Evolutionary conservation across 2,329 filamentous ascomycete species (phyloP).

Genomic region (Tolypocladium inflatum): DNA sequence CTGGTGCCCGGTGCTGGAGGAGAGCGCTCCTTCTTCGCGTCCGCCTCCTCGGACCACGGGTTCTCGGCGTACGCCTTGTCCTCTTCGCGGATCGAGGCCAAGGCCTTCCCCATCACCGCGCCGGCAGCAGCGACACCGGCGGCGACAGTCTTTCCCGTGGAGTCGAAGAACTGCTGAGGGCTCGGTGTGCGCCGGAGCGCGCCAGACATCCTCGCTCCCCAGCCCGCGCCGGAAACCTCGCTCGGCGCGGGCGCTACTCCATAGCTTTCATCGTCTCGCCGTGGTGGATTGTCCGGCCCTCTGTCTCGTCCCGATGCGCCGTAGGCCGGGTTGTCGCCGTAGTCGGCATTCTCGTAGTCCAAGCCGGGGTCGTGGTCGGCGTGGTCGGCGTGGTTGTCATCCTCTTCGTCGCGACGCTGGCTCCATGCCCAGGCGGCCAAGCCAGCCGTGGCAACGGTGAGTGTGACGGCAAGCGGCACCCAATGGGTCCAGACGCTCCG

Average conservation of each 20-base stretch:
- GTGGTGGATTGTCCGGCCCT: constrained; percentile 24
- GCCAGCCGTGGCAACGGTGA: constrained; percentile 79
- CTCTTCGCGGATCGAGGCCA: constrained; percentile 77
- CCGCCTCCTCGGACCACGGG: constrained; percentile 85
- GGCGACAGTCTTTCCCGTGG: constrained; percentile 69
- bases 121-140: constrained; percentile 78
- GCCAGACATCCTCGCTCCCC: constrained; percentile 71
- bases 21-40: constrained; percentile 47
- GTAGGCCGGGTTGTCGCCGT: constrained; percentile 42
- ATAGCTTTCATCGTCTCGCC: constrained; percentile 31
- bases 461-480: constrained; percentile 78
- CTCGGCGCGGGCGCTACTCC: constrained; percentile 21
- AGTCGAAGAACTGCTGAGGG: constrained; percentile 81
- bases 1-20: constrained; percentile 32
- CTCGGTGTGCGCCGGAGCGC: constrained; percentile 75
- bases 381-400: constrained; percentile 51
- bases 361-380: constrained; percentile 41
- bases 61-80: constrained; percentile 76
- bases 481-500: constrained; percentile 68
- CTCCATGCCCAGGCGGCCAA: constrained; percentile 91
- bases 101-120: constrained; percentile 69
- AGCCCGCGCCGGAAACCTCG: constrained; percentile 36
- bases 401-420: constrained; percentile 68
- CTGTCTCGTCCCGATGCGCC: constrained; percentile 29
- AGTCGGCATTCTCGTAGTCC: constrained; percentile 38